Base-by-base conservation (phyloP, 164 flowering plant species). In the Magnolia sinica region DNA sequence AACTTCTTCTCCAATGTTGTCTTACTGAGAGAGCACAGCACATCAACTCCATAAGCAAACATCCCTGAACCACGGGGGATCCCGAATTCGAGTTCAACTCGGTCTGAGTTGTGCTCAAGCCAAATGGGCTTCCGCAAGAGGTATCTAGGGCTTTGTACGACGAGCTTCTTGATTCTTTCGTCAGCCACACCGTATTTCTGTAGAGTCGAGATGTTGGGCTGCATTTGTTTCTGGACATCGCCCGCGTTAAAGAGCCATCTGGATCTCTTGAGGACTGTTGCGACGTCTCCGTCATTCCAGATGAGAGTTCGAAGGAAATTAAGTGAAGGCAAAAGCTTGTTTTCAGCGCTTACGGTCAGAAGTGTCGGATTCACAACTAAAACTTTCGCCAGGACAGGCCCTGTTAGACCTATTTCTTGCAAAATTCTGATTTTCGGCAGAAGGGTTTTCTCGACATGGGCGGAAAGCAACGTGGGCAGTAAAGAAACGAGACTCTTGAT, bases 331-430 rank as follows among this genome's bases (percentile, higher is more conserved):
- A 9, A 9, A 4, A 77, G 64, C 3, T 52, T 20, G 50, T 8
- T 52, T n/a, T 73, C 75, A 6, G 65, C 16, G 11, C 72, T 59
- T 4, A 16, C 22, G 23, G 7, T 2, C 16, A 77, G 51, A 20
- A 77, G 29, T 14, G 37, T 7, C 0, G 76, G 71, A 22, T 72
- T 67, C 10, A 7, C 20, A 29, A 58, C 22, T 11, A 73, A 31
- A 11, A 77, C 45, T 58, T 72, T 67, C n/a, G 76, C 66, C 29
- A 77, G 10, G 37, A 19, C 16, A 55, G 58, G 31, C 29, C 55
- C 68, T 58, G 72, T 51, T 9, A 77, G 74, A 45, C 79, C 79
- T 13, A 66, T 64, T 13, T 77, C 76, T 27, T 65, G 66, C 50
- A 77, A 49, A 29, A 73, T 23, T 13, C 9, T 13, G 24, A 73